Percentiles rank a stretch among this genome's conserved stretches.
Evolutionary conservation across 805 yeast species (phyloP).

Genomic region (Pichia pseudocactophila): DNA sequence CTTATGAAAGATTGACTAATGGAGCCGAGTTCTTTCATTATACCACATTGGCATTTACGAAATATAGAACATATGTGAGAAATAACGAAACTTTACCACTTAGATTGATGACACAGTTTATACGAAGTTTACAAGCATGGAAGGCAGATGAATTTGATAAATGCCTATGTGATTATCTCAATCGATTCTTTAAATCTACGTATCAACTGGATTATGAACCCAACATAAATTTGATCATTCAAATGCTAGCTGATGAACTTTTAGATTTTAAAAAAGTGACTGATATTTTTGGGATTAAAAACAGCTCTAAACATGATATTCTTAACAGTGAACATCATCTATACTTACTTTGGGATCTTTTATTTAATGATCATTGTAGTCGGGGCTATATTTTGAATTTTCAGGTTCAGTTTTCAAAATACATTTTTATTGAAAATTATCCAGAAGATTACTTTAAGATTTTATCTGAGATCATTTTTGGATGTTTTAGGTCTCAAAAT

Average conservation of each 20-base stretch:
- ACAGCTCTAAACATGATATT: constrained; percentile 4
- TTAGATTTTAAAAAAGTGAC: constrained; percentile 27
- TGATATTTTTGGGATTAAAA: constrained; percentile 19
- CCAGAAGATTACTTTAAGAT: constrained; percentile 15
- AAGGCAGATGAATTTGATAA: constrained; percentile 26
- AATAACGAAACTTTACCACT: constrained; percentile 10
- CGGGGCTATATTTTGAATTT: constrained; percentile 16
- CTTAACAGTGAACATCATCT: constrained; percentile 2
- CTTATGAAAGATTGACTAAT: constrained; percentile 23
- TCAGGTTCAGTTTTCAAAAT: constrained; percentile 12
- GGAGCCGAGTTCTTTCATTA: constrained; percentile 27
- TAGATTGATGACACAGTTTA: constrained; percentile 10
- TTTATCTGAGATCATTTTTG: constrained; percentile 11
- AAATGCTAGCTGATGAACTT: constrained; percentile 31
- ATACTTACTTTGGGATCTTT: constrained; percentile 19
- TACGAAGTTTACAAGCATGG: constrained; percentile 31
- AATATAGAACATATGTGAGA: constrained; percentile 21
- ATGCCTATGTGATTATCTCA: constrained; percentile 19
- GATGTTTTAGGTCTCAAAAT: neutral
- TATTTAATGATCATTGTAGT: constrained; percentile 15
- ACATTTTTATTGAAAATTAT: constrained; percentile 11
- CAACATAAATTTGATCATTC: constrained; percentile 30
- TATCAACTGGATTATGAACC: constrained; percentile 28
- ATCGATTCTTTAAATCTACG: constrained; percentile 23
- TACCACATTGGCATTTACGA: constrained; percentile 18